Evolutionary conservation across 139 green algal genomes (phyloP), one percentile per base, ranked within the genome.

Genomic region (Chlorella sp.): DNA sequence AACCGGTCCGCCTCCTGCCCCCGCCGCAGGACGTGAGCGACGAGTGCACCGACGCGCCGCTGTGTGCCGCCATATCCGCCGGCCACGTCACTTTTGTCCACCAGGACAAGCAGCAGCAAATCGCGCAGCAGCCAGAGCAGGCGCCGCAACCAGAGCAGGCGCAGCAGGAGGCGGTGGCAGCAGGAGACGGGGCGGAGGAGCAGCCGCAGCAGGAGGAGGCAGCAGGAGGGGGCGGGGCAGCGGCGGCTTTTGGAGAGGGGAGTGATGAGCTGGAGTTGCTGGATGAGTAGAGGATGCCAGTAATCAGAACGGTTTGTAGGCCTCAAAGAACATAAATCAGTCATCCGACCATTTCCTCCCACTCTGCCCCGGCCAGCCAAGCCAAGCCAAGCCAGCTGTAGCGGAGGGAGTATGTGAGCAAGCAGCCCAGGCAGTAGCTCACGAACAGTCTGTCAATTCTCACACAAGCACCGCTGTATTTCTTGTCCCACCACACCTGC

Each of bases 61-160:
- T 94, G 81, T 21, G 39, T 42, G 86, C 89, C 18, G 91, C 90
- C 28, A 73, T 94, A 1, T 78, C 39, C 30, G 86, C 75, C 12
- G 91, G 91, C 0, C 85, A 85, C 28, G 80, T 93, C 30, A 91
- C 77, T 3, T 93, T 93, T 89, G 91, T 93, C 76, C 84, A 92
- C 80, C 69, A 81, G 40, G 85, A 92, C 14, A 84, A 71, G 48
- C 48, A 21, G n/a, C 39, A 30, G 85, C 48, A 37, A 26, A 9
- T 24, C 66, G 34, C 0, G 84, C 68, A 68, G 79, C 79, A 26
- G 53, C 81, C 16, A 1, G 5, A 30, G 36, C 36, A 34, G 36
- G 75, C 18, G 57, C 24, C 77, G 60, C 34, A 86, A n/a, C 57
- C 37, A 22, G 28, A 40, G 48, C 80, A 69, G 48, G 21, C 61